Evolutionary conservation across 805 yeast genomes (phyloP).

Genomic region (Pichia cabralensis): DNA sequence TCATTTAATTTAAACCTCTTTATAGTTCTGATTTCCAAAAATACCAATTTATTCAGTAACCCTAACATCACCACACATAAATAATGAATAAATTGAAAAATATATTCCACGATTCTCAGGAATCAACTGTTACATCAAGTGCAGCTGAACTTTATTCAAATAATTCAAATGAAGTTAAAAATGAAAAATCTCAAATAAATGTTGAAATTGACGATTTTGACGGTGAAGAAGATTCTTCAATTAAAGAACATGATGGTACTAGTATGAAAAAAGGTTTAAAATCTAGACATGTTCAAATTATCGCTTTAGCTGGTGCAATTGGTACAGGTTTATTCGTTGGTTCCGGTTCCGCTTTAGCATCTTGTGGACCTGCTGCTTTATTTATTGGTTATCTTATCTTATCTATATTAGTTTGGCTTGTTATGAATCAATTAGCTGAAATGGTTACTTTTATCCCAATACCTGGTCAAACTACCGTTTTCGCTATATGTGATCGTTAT

Average conservation of each 20-base stretch:
- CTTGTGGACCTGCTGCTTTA: constrained; percentile 27
- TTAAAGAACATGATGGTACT: constrained; percentile 1
- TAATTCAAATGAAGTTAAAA: not conserved
- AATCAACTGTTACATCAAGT: too few relatives aligned
- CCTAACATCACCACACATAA: not conserved
- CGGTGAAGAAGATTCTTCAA: not conserved
- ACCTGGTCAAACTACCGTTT: constrained; percentile 37
- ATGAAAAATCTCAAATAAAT: not conserved
- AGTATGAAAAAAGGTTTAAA: constrained; percentile 33
- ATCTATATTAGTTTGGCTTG: constrained; percentile 54
- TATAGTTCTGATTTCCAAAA: too few relatives aligned
- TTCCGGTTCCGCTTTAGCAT: constrained; percentile 33
- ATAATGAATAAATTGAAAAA: not conserved
- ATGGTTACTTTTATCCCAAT: constrained; percentile 53
- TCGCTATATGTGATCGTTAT: constrained; percentile 21
- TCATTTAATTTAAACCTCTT: too few relatives aligned
- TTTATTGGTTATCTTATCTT: constrained; percentile 54
- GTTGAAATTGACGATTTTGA: not conserved
- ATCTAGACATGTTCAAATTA: constrained; percentile 47
- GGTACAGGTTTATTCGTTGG: constrained; percentile 55
- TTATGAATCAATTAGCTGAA: constrained; percentile 57
- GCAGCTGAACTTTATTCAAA: not conserved
- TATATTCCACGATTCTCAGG: too few relatives aligned
- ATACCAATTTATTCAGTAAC: too few relatives aligned
- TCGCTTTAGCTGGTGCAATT: constrained; percentile 63